Evolutionary conservation across 768 basidiomycete species (phyloP).

Genomic region (Sarcomyxa edulis): DNA sequence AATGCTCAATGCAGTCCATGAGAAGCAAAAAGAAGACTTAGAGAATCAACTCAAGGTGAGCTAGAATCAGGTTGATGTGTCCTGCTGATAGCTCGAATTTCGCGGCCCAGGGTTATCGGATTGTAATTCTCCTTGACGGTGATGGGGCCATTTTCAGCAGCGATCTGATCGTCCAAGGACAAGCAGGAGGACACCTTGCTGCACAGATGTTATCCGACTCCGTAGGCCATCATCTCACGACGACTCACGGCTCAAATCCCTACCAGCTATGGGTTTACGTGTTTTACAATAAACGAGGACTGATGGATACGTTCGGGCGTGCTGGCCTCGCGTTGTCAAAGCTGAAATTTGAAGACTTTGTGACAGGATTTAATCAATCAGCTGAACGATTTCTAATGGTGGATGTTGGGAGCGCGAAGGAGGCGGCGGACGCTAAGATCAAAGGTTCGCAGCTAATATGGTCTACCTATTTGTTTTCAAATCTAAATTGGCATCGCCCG

Average conservation of each 20-base stretch:
- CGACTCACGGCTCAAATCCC: conserved; percentile 28
- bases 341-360: conserved; percentile 55
- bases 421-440: conserved; percentile 72
- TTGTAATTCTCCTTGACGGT: conserved; percentile 58
- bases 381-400: conserved; percentile 62
- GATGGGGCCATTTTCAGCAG: conserved; percentile 57
- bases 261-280: conserved; percentile 59
- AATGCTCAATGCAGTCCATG: conserved; percentile 26
- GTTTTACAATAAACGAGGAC: conserved; percentile 59
- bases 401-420: conserved; percentile 67
- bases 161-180: conserved; percentile 49
- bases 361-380: conserved; percentile 67
- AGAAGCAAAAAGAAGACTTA: conserved; percentile 32
- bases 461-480: conserved; percentile 1
- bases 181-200: conserved; percentile 51
- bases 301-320: conserved; percentile 45
- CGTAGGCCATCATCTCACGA: conserved; percentile 28
- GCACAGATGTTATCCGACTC: conserved; percentile 42
- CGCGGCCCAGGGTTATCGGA: conserved; percentile 33
- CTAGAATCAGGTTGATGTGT: neutral
- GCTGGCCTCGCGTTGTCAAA: conserved; percentile 29
- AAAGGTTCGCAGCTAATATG: conserved; percentile 42
- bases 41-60: conserved; percentile 36
- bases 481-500: no score
- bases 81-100: neutral